These are phyloP conservation scores for Paramecium bursaria DNA, from an alignment of 73 alveolate genomes.

Conservation along the genomic window DNA sequence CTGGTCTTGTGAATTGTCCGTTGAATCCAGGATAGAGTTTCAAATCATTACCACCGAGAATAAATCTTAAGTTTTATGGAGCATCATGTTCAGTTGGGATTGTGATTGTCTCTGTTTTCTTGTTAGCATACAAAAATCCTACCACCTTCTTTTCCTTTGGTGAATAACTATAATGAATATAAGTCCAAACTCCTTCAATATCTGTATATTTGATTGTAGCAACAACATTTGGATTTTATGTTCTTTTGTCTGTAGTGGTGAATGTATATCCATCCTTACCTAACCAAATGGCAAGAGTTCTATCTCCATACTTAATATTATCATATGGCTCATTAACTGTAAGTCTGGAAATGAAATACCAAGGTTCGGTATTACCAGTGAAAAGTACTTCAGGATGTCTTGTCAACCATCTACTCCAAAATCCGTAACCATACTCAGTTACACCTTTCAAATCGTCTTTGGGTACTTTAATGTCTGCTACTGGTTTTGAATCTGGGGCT, in stretches of 20 bases:
- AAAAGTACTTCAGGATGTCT: conserved; percentile 25
- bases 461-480: conserved; percentile 45
- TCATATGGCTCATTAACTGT: conserved; percentile 60
- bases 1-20: conserved; percentile 57
- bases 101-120: not conserved
- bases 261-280: conserved; percentile 60
- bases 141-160: conserved; percentile 41
- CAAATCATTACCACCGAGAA: conserved; percentile 54
- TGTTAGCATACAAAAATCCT: conserved; percentile 26
- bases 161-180: conserved; percentile 27
- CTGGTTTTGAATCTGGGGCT: conserved; percentile 18
- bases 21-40: conserved; percentile 59
- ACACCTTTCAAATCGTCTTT: conserved; percentile 39
- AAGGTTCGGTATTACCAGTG: conserved; percentile 37
- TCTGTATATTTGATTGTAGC: conserved; percentile 5
- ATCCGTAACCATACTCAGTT: conserved; percentile 44
- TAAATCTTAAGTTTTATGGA: conserved; percentile 58
- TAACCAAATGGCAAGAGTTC: conserved; percentile 14
- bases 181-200: conserved; percentile 60
- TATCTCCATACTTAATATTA: conserved; percentile 50
- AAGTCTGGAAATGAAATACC: conserved; percentile 48
- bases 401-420: conserved; percentile 56
- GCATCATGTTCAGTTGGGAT: conserved; percentile 19
- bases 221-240: conserved; percentile 28
- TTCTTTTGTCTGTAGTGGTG: conserved; percentile 20